phyloP scores from a whole-genome alignment of 2,329 filamentous ascomycete species.

The Penicillium sp. region DNA sequence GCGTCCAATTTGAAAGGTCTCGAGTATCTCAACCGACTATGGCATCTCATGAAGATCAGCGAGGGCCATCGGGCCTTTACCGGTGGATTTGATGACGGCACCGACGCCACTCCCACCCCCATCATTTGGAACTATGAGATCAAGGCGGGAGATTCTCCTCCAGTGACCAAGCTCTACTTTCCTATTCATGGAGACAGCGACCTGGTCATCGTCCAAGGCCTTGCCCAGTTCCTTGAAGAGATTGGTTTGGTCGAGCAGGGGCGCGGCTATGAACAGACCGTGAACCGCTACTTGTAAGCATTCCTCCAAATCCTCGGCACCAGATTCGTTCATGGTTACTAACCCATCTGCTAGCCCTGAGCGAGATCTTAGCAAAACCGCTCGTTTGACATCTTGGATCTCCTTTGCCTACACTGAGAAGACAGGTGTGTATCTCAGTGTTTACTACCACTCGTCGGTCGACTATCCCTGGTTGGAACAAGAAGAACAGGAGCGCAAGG shows the following conservation, averaged over 20 bases:
- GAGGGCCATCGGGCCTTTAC: slow-evolving; percentile 3
- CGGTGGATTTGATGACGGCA: too few species aligned
- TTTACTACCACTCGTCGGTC: slow-evolving; percentile 19
- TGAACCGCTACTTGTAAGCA: neutral
- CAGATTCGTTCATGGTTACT: neutral
- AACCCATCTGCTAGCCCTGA: too few species aligned
- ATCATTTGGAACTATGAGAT: slow-evolving; percentile 21
- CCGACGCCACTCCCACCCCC: slow-evolving; percentile 1
- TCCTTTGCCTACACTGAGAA: slow-evolving; percentile 19
- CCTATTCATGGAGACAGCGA: slow-evolving; percentile 17
- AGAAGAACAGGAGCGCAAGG: too few species aligned
- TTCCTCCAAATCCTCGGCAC: neutral
- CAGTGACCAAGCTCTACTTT: slow-evolving; percentile 17
- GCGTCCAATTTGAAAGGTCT: slow-evolving; percentile 3
- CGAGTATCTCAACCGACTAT: slow-evolving; percentile 1
- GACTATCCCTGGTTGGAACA: slow-evolving; percentile 6
- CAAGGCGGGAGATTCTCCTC: slow-evolving; percentile 2
- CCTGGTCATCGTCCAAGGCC: neutral
- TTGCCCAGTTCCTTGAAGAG: neutral
- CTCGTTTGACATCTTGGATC: slow-evolving; percentile 13
- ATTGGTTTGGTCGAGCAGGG: neutral
- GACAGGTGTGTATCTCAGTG: slow-evolving; percentile 17
- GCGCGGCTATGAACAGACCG: neutral
- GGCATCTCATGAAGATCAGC: slow-evolving; percentile 1
- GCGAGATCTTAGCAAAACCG: slow-evolving; percentile 2